A percentile compares a stretch with the other conserved stretches of the same genome.
phyloP scores from a whole-genome alignment of 2,329 filamentous ascomycete species.

The Aspergillus arachidicola region DNA sequence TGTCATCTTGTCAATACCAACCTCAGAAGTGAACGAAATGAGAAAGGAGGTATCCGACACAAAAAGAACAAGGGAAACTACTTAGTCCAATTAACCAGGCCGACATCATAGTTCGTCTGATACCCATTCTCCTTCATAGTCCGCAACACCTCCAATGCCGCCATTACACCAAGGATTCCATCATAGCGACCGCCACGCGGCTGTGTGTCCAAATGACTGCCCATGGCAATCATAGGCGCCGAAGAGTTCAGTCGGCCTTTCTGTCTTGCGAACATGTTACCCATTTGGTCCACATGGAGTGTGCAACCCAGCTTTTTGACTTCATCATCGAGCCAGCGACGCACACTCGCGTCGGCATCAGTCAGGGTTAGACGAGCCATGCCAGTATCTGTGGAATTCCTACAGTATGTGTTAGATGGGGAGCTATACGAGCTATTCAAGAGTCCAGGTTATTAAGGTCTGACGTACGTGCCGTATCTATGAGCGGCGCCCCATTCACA shows the following conservation, averaged over 20 bases:
- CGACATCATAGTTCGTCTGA: conserved; percentile 67
- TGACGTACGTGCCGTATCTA: conserved; percentile 31
- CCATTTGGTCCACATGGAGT: conserved; percentile 66
- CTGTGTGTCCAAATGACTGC: conserved; percentile 36
- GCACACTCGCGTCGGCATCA: conserved; percentile 66
- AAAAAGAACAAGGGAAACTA: conserved; percentile 41
- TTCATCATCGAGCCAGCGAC: conserved; percentile 70
- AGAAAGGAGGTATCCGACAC: neutral
- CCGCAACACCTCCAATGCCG: conserved; percentile 69
- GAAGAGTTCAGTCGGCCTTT: conserved; percentile 20
- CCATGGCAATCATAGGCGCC: conserved; percentile 51
- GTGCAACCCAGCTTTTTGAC: conserved; percentile 63
- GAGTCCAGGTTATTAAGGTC: neutral
- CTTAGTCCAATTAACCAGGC: conserved; percentile 62
- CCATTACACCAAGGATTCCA: conserved; percentile 70
- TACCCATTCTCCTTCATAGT: conserved; percentile 67
- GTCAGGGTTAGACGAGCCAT: conserved; percentile 73
- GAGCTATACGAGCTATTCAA: neutral
- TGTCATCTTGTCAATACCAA: conserved; percentile 33
- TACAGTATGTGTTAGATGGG: conserved; percentile 9
- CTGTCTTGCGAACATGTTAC: conserved; percentile 35
- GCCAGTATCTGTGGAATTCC: conserved; percentile 46
- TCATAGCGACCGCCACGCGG: conserved; percentile 60
- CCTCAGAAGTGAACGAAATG: neutral
- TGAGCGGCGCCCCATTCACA: conserved; percentile 36